Evolutionary conservation across 345 rosid species (phyloP), one percentile per base, ranked within the genome.

Genomic region (Populus pruinosa): DNA sequence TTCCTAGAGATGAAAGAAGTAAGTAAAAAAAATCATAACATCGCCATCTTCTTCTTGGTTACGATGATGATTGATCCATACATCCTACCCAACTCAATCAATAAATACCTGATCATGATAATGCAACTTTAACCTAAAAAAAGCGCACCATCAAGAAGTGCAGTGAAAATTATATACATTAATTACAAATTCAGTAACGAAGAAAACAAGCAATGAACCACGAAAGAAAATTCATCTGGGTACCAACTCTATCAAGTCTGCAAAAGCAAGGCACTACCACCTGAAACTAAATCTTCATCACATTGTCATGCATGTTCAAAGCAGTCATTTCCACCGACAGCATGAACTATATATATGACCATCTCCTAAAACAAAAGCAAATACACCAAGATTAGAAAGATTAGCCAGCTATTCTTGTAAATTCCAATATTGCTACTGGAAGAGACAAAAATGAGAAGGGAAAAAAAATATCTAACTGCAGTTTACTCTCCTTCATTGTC

Each of bases 401-500:
- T 44, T n/a, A n/a, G 8, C 62, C 27, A 56, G 1, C 62, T 56
- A n/a, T 21, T 55, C 61, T 56, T 56, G 13, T 8, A 56, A n/a
- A 56, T 20, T 56, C 25, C 62, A 56, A 56, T 23, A 56, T 56
- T 8, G 62, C 62, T 56, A 21, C 62, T 56, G 62, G 62, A 56
- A 3, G 62, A 21, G 62, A 56, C 13, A 56, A 56, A 43, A 56
- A 56, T 56, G 27, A 21, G 62, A 21, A 21, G 10, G 27, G n/a
- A 13, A 2, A 0, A 39, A 5, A 47, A 6, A n/a, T 70, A n/a
- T 5, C 5, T 25, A 16, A 3, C 20, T 43, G 31, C 23, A 14
- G 29, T 64, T 64, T 64, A 78, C 63, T 79, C 82, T 59, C 82
- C 67, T 47, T 68, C 62, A 65, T 62, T 61, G 33, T 82, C 81